Base-by-base conservation (phyloP, 1,139 yeast species). In the Zygosaccharomyces pseudobailii region DNA sequence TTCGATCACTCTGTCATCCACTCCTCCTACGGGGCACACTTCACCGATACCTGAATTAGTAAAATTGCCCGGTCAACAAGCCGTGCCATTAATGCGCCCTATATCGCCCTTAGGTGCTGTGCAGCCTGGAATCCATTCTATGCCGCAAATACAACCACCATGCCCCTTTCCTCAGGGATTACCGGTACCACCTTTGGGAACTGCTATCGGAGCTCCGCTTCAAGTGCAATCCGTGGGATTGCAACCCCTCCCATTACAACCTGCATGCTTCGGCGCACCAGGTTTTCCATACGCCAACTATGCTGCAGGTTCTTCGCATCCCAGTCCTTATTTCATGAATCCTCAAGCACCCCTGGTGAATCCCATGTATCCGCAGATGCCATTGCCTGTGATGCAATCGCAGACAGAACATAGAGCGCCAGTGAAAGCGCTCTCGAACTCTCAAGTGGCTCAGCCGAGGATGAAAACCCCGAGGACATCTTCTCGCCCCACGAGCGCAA, bases 261-360 rank as follows among this genome's bases (percentile, higher is more conserved):
- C 27, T 21, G 45, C 41, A 37, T 46, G 45, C 30, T 30, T 33
- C 22, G 47, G 38, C 5, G 27, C 21, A 6, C 35, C 41, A 10
- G 49, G 45, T 6, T 47, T 48, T 23, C 48, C 52, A 6, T 50
- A 50, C 17, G 51, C 47, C n/a, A 46, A 46, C 21, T 53, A 51
- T 35, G 47, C 56, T 22, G 36, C 48, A 20, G 35, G 51, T 10
- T 42, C 54, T 3, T 46, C 46, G 19, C 40, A 43, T 6, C 22
- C 44, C 22, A 39, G 40, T 19, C 55, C 53, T 19, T 50, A 49
- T 31, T 48, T 46, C 32, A 51, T 46, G 44, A 30, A 46, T 20
- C 52, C 52, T 8, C 55, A 45, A 34, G 42, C 48, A 6, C 46
- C 53, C 9, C 35, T 47, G 40, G 41, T 45, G 37, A 45, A 45